These are phyloP conservation scores for Ogataea siamensis DNA, from an alignment of 805 yeast species.

Conservation along the genomic window DNA sequence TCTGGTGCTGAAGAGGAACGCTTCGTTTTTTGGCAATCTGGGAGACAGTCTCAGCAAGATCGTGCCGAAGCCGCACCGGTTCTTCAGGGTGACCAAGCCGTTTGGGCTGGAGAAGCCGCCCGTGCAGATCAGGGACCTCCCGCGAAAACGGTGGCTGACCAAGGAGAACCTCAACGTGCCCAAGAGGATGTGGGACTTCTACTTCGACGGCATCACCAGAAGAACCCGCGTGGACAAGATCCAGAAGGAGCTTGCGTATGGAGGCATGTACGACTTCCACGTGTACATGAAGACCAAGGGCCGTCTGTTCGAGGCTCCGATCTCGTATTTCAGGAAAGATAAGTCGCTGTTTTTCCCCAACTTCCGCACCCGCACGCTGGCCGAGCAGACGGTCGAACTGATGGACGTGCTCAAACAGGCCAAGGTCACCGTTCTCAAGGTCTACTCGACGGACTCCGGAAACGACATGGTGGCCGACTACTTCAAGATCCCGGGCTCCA, in stretches of 20 bases:
- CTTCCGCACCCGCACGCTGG: slow-evolving; percentile 54
- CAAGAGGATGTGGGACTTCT: slow-evolving; percentile 34
- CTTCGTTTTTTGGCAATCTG: slow-evolving; percentile 32
- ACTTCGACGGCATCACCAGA: slow-evolving; percentile 37
- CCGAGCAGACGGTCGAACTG: slow-evolving; percentile 33
- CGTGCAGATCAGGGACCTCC: slow-evolving; percentile 20
- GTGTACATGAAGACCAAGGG: slow-evolving; percentile 75
- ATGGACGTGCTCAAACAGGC: slow-evolving; percentile 41
- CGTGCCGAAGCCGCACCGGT: slow-evolving; percentile 35
- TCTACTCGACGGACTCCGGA: slow-evolving; percentile 69
- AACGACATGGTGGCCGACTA: slow-evolving; percentile 62
- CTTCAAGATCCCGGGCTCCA: slow-evolving; percentile 46
- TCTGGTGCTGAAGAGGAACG: slow-evolving; percentile 22
- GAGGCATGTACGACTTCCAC: slow-evolving; percentile 66
- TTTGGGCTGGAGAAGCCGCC: slow-evolving; percentile 34
- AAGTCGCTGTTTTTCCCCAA: slow-evolving; percentile 83
- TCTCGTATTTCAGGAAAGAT: slow-evolving; percentile 70
- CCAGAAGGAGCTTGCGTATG: slow-evolving; percentile 61
- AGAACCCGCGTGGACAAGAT: slow-evolving; percentile 36
- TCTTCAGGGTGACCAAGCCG: slow-evolving; percentile 33
- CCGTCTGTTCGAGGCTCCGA: slow-evolving; percentile 79
- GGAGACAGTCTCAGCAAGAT: slow-evolving; percentile 32
- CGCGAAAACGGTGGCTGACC: slow-evolving; percentile 25
- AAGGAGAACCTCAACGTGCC: slow-evolving; percentile 31
- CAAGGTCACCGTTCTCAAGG: slow-evolving; percentile 61